Conservation (phyloP, 441 rosid species). For the Isatis lusitanica region DNA sequence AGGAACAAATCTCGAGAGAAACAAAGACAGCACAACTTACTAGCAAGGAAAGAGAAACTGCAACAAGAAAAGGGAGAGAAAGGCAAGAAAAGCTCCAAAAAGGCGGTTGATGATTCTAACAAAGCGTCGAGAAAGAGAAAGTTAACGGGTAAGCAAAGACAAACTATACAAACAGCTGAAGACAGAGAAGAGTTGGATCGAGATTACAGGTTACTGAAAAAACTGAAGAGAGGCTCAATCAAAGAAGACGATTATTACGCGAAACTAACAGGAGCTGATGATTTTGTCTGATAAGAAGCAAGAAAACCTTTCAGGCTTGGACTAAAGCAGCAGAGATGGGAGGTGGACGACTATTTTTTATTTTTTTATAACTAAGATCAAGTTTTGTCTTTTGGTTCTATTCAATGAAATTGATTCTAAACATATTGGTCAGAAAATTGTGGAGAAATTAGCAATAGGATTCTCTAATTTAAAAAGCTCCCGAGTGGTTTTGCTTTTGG, state of each 20-base stretch:
- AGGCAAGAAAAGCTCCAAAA: conserved; percentile 42
- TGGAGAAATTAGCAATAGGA: too few species aligned
- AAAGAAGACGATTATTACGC: conserved; percentile 64
- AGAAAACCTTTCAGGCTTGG: too few species aligned
- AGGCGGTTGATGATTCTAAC: conserved; percentile 24
- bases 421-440: too few species aligned
- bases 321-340: too few species aligned
- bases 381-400: too few species aligned
- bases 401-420: too few species aligned
- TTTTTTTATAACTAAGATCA: too few species aligned
- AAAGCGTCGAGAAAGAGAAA: conserved; percentile 47
- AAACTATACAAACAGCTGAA: conserved; percentile 67
- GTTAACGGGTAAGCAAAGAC: conserved; percentile 89
- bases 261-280: conserved; percentile 70
- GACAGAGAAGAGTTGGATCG: conserved; percentile 72
- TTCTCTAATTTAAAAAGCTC: too few species aligned
- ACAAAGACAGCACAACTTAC: conserved; percentile 75
- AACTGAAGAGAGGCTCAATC: conserved; percentile 73
- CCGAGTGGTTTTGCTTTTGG: too few species aligned
- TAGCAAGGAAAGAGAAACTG: conserved; percentile 53
- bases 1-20: conserved; percentile 90
- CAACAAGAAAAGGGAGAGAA: conserved; percentile 45
- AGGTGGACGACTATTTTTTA: too few species aligned
- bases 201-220: conserved; percentile 66
- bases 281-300: conserved; percentile 27